These are phyloP conservation scores for Penstemon barbatus DNA, from an alignment of 257 asterid species.

Conservation along the genomic window DNA sequence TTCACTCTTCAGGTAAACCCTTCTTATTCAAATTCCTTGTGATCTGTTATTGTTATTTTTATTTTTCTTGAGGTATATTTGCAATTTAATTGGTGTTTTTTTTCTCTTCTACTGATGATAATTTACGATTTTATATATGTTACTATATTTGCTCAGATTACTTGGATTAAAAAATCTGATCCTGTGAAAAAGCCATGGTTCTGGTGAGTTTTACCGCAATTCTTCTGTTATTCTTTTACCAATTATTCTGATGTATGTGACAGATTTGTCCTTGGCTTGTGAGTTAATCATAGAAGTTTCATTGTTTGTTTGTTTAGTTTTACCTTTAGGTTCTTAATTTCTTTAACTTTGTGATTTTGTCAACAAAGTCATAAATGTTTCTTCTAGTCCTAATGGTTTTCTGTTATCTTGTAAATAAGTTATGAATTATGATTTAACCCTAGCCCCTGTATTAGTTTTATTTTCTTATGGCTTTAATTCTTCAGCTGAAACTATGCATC, in stretches of 20 bases:
- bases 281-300: background rate
- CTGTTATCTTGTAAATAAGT: background rate
- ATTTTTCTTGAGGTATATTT: no score
- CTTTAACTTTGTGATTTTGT: background rate
- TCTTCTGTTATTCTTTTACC: background rate
- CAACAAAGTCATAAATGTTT: background rate
- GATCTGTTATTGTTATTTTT: background rate
- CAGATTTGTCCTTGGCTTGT: constrained; percentile 33
- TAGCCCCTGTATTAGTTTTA: background rate
- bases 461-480: background rate
- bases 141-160: constrained; percentile 29
- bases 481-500: background rate
- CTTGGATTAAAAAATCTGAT: constrained; percentile 28
- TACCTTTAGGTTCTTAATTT: background rate
- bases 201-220: constrained; percentile 49
- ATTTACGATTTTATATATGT: background rate
- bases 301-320: background rate
- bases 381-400: background rate
- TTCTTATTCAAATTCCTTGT: background rate
- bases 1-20: constrained; percentile 32
- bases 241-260: background rate
- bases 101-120: background rate
- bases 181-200: constrained; percentile 56
- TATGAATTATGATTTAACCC: background rate
- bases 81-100: background rate